Evolutionary conservation across 2,329 filamentous ascomycete species (phyloP).

Genomic region (Colletotrichum chrysophilum): DNA sequence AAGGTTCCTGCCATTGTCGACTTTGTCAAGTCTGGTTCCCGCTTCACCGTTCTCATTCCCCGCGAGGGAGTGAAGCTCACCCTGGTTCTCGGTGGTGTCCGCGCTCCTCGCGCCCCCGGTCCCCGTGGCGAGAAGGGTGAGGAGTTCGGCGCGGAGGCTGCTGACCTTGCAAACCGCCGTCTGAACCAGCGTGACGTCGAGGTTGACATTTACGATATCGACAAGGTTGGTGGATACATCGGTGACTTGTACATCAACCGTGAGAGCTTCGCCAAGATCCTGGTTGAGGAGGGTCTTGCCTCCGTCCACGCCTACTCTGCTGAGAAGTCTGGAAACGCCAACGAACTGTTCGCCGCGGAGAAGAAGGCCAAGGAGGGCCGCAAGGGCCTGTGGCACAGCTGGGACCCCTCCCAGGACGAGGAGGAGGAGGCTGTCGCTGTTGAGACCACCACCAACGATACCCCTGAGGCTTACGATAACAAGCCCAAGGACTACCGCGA

Average conservation of each 20-base stretch:
- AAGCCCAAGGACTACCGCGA: constrained; percentile 87
- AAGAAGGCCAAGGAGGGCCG: constrained; percentile 85
- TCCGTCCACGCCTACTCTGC: constrained; percentile 94
- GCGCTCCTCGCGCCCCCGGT: constrained; percentile 85
- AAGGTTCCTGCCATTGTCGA: constrained; percentile 93
- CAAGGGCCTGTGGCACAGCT: constrained; percentile 92
- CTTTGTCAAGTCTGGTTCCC: constrained; percentile 95
- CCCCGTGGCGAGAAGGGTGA: constrained; percentile 79
- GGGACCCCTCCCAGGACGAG: constrained; percentile 87
- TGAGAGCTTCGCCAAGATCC: constrained; percentile 91
- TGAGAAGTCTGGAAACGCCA: constrained; percentile 89
- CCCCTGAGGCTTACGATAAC: constrained; percentile 58
- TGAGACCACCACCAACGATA: constrained; percentile 51
- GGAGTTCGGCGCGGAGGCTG: constrained; percentile 92
- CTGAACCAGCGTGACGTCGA: constrained; percentile 95
- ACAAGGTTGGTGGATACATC: constrained; percentile 98
- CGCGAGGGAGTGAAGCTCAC: constrained; percentile 95
- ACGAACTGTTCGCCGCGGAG: constrained; percentile 87
- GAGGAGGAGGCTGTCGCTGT: constrained; percentile 61
- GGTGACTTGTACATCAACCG: constrained; percentile 92
- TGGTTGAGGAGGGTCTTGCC: constrained; percentile 93
- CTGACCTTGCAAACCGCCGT: constrained; percentile 87
- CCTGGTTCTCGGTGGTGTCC: constrained; percentile 91
- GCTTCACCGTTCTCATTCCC: constrained; percentile 90
- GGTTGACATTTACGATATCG: constrained; percentile 91